Evolutionary conservation across 495 filamentous ascomycete species (phyloP).

Genomic region (Talaromyces ruber): DNA sequence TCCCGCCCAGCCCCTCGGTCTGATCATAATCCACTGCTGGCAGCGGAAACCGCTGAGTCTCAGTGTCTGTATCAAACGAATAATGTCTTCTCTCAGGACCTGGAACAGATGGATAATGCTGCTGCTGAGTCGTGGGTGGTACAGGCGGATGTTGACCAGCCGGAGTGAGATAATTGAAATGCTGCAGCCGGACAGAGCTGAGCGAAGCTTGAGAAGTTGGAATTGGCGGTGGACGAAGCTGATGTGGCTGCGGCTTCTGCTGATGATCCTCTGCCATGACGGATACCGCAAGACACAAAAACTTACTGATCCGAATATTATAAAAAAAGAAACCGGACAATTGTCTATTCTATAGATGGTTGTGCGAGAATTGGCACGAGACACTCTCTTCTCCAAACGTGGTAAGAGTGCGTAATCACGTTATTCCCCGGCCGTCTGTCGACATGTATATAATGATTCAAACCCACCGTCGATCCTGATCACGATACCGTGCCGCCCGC

Average conservation of each 20-base stretch:
- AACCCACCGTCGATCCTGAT: background rate
- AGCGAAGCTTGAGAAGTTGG: background rate
- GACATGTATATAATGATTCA: background rate
- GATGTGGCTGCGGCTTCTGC: background rate
- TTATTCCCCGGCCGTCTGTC: constrained; percentile 1
- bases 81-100: constrained; percentile 23
- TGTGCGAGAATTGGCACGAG: background rate
- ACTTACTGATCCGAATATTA: background rate
- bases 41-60: constrained; percentile 7
- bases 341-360: background rate
- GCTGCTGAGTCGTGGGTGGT: background rate
- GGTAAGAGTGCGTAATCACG: background rate
- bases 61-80: constrained; percentile 32
- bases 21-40: constrained; percentile 39
- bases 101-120: background rate
- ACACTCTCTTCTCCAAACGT: background rate
- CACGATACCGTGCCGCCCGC: constrained; percentile 7
- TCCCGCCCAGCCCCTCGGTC: constrained; percentile 38
- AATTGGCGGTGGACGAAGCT: background rate
- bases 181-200: constrained; percentile 2
- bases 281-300: background rate
- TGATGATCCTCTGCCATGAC: constrained; percentile 3
- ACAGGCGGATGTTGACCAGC: background rate
- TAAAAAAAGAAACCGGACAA: background rate
- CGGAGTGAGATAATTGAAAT: constrained; percentile 6